Base-by-base conservation (phyloP, 2,329 filamentous ascomycete genomes). In the Exophiala mesophila region DNA sequence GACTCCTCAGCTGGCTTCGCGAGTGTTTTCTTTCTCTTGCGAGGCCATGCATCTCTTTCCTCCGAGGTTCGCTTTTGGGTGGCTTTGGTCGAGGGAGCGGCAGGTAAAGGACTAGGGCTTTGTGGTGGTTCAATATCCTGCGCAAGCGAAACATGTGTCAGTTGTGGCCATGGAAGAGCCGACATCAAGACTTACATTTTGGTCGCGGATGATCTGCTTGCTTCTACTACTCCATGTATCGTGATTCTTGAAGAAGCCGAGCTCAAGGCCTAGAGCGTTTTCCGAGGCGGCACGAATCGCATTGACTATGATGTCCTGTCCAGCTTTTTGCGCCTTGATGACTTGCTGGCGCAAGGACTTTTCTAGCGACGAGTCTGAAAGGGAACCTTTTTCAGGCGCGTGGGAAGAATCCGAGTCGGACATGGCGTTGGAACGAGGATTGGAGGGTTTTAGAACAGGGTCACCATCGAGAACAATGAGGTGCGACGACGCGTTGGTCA, bases 251-350 rank as follows among this genome's bases (percentile, higher is more conserved):
- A 80, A 71, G 54, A 78, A 81, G 2, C 69, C 76, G 4, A 63
- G 62, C 5, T 69, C 63, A 16, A 82, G 61, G 21, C 66, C 68
- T 8, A 82, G 59, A 36, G 69, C 59, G 43, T 69, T 61, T 57
- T 80, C 77, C 3, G 70, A 71, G 17, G 68, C 68, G 20, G 64
- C 55, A 36, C 78, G 73, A 37, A 80, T 71, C 41, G 67, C 67
- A 49, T 77, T 80, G 39, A 80, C 66, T 0, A 78, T 80, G 47
- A 80, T 59, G 37, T 77, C 69, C 4, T 77, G 70, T 21, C 62
- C 58, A 55, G 53, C 58, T 65, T 35, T 66, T 56, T n/a, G 37
- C 19, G 52, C 46, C 12, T 53, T 49, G 10, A 56, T 57, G 21
- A 69, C 65, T 10, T 59, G 56, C 40, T 65, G 58, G 30, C 67